Conservation (phyloP, 176 grass and related monocot genomes). For the Themeda triandra region DNA sequence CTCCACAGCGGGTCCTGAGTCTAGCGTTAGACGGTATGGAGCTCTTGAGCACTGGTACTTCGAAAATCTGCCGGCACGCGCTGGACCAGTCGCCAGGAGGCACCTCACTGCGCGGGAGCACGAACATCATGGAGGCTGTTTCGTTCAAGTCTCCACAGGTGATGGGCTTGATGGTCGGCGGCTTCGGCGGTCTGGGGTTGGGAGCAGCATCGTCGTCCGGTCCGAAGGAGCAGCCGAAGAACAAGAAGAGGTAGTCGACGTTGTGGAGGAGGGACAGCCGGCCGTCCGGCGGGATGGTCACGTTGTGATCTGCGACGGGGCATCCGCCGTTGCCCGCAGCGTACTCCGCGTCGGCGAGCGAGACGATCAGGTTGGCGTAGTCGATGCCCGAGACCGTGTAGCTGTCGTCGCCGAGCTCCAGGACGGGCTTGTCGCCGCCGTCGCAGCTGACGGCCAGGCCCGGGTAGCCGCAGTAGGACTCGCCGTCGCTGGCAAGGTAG, state of each 20-base stretch:
- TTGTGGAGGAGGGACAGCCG: not conserved
- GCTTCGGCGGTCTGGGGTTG: too few species aligned
- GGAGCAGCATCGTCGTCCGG: too few species aligned
- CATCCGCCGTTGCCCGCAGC: not conserved
- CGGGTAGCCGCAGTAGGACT: conserved; percentile 39
- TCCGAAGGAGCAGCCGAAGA: conserved; percentile 21
- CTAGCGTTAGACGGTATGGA: not conserved
- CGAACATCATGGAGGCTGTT: not conserved
- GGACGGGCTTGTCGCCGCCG: not conserved
- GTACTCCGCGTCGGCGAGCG: conserved; percentile 21
- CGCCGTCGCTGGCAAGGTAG: not conserved
- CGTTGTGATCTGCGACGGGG: conserved; percentile 25
- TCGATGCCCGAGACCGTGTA: conserved; percentile 41
- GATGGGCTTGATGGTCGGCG: too few species aligned
- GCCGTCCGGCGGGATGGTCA: conserved; percentile 13
- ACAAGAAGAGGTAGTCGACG: conserved; percentile 37
- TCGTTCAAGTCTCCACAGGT: not conserved
- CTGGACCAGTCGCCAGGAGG: conserved; percentile 15
- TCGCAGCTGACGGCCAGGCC: conserved; percentile 37
- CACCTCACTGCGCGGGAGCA: not conserved
- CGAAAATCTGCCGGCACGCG: conserved; percentile 1
- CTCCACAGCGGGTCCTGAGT: not conserved
- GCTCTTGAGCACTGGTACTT: conserved; percentile 16
- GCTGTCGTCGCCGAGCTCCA: not conserved
- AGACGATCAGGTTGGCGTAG: conserved; percentile 23